Base-by-base conservation (phyloP, 2,329 filamentous ascomycete genomes). In the Diaporthe ampelina region DNA sequence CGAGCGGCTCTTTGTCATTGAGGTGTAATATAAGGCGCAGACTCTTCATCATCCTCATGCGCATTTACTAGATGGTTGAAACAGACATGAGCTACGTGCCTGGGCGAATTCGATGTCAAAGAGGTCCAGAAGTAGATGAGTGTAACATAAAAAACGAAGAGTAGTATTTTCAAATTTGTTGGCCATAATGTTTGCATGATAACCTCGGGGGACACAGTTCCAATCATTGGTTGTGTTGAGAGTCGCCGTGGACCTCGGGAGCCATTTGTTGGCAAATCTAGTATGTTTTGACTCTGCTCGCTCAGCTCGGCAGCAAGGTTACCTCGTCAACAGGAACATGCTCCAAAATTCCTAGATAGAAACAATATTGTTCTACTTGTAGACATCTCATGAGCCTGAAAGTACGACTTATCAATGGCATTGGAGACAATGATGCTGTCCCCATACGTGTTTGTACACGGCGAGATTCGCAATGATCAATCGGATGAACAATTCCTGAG, bases 401-500 rank as follows among this genome's bases (percentile, higher is more conserved):
- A 3, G 29, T 32, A 1, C 26, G 29, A 37, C n/a, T 11, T 4
- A 54, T 67, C 21, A 32, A 37, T 8, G n/a, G 29, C 63, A 35
- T 26, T 7, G 19, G 21, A 17, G 19, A 11, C 3, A 26, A 10
- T 3, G 8, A 29, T 13, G 4, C 24, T 21, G n/a, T 13, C 13
- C 17, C 10, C 48, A 5, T n/a, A 21, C 19, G 13, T 4, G 29
- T 29, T 50, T 54, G 32, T 21, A 26, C 6, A 19, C 35, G 32
- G 52, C 45, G 21, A 40, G 32, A 40, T 19, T 26, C 19, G 15
- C 24, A 35, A 35, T 19, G 15, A 54, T 40, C 13, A 40, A 26
- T 54, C 63, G 63, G 48, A 54, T 15, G 48, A 40, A 68, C 32
- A 21, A 40, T 37, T 9, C 63, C 40, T 54, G 63, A 26, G 45